Conservation (phyloP, 139 green algal species). For the Eudorina sp. region DNA sequence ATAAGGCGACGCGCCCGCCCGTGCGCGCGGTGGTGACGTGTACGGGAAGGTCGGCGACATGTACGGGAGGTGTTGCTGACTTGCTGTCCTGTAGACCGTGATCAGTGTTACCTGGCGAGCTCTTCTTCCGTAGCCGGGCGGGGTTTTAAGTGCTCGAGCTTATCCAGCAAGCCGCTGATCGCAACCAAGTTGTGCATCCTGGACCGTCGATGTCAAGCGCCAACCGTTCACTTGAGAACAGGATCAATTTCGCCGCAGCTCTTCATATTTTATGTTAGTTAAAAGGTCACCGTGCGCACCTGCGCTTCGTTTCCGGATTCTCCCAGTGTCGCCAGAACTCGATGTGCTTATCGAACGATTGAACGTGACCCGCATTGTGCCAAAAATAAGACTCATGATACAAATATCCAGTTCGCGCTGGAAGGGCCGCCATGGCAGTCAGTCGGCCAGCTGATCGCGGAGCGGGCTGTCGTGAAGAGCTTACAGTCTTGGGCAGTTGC, state of each 20-base stretch:
- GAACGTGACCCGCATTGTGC: slow-evolving; percentile 36
- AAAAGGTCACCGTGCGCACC: neutral
- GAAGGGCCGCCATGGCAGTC: neutral
- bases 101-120: slow-evolving; percentile 52
- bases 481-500: neutral
- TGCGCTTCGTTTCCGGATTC: slow-evolving; percentile 68
- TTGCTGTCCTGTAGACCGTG: too few relatives aligned
- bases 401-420: slow-evolving; percentile 17
- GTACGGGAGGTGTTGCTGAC: too few relatives aligned
- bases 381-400: slow-evolving; percentile 42
- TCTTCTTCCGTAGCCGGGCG: slow-evolving; percentile 55
- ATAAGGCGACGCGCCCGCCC: too few relatives aligned
- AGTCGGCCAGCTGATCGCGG: neutral
- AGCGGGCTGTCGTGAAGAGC: neutral
- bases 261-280: too few relatives aligned
- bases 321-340: slow-evolving; percentile 65
- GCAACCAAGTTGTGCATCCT: slow-evolving; percentile 65
- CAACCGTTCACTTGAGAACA: too few relatives aligned
- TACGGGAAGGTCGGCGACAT: too few relatives aligned
- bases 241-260: too few relatives aligned
- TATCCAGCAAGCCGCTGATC: slow-evolving; percentile 61
- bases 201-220: neutral
- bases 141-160: slow-evolving; percentile 57
- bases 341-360: slow-evolving; percentile 15
- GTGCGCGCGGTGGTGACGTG: too few relatives aligned